Evolutionary conservation across 2,329 filamentous ascomycete species (phyloP).

Genomic region (Alternaria sp.): DNA sequence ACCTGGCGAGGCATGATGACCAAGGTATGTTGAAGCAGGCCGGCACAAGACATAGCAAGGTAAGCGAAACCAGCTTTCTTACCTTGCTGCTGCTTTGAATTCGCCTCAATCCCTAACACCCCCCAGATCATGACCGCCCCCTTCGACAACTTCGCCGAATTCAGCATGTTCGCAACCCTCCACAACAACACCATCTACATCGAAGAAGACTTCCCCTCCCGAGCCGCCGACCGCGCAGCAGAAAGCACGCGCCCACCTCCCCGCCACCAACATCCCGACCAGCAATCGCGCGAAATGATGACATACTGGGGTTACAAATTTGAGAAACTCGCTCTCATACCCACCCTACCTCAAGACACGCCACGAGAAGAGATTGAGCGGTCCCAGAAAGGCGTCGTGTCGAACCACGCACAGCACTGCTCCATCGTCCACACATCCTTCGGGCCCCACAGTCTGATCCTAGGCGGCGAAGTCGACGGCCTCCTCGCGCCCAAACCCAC

Average conservation of each 20-base stretch:
- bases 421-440: slow-evolving; percentile 90
- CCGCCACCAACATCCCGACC: slow-evolving; percentile 55
- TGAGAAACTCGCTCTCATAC: slow-evolving; percentile 81
- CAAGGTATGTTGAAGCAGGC: slow-evolving; percentile 65
- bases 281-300: slow-evolving; percentile 79
- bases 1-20: slow-evolving; percentile 99
- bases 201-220: slow-evolving; percentile 84
- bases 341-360: slow-evolving; percentile 79
- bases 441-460: slow-evolving; percentile 73
- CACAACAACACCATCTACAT: slow-evolving; percentile 85
- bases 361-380: slow-evolving; percentile 78
- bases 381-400: slow-evolving; percentile 74
- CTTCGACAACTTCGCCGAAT: slow-evolving; percentile 80
- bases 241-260: slow-evolving; percentile 32
- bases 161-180: slow-evolving; percentile 93
- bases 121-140: slow-evolving; percentile 81
- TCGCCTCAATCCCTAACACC: slow-evolving; percentile 6
- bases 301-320: slow-evolving; percentile 99
- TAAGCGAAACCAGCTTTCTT: slow-evolving; percentile 22
- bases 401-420: slow-evolving; percentile 94
- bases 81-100: slow-evolving; percentile 13
- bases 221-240: slow-evolving; percentile 66
- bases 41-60: slow-evolving; percentile 7
- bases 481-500: slow-evolving; percentile 44
- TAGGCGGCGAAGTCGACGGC: slow-evolving; percentile 95